Evolutionary conservation across 139 green algal species (phyloP).

Genomic region (Edaphochlamys debaryana): DNA sequence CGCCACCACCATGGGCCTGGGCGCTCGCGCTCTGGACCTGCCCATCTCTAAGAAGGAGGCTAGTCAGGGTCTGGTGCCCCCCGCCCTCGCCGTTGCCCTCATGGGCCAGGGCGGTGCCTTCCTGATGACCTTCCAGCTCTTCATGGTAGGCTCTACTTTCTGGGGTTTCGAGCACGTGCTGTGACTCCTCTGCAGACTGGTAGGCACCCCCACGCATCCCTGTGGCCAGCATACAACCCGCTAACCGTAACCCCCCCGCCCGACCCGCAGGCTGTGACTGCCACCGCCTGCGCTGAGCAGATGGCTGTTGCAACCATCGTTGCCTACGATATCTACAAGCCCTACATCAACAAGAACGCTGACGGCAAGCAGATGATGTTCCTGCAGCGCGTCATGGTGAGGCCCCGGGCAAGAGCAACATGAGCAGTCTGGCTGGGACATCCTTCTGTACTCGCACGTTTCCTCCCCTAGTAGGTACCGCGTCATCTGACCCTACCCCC

Average conservation of each 20-base stretch:
- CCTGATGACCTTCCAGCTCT: conserved; percentile 85
- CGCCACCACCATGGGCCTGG: conserved; percentile 86
- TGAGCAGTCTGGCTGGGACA: too few relatives aligned
- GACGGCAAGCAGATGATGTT: conserved; percentile 78
- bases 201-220: too few relatives aligned
- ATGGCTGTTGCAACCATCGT: conserved; percentile 90
- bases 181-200: neutral
- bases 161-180: neutral
- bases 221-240: conserved; percentile 44
- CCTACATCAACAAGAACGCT: conserved; percentile 84
- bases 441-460: too few relatives aligned
- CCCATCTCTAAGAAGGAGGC: conserved; percentile 81
- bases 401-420: too few relatives aligned
- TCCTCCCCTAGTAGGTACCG: too few relatives aligned
- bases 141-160: conserved; percentile 45
- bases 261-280: conserved; percentile 73
- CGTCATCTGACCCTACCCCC: too few relatives aligned
- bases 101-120: conserved; percentile 87
- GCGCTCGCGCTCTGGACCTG: conserved; percentile 86
- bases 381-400: conserved; percentile 56
- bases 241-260: neutral
- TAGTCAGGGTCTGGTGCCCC: conserved; percentile 84
- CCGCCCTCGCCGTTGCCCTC: conserved; percentile 81
- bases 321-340: conserved; percentile 78
- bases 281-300: conserved; percentile 87